A percentile compares a stretch with the other conserved stretches of the same genome.
phyloP scores from a whole-genome alignment of 2,329 filamentous ascomycete genomes.

The Aspergillus sp. region DNA sequence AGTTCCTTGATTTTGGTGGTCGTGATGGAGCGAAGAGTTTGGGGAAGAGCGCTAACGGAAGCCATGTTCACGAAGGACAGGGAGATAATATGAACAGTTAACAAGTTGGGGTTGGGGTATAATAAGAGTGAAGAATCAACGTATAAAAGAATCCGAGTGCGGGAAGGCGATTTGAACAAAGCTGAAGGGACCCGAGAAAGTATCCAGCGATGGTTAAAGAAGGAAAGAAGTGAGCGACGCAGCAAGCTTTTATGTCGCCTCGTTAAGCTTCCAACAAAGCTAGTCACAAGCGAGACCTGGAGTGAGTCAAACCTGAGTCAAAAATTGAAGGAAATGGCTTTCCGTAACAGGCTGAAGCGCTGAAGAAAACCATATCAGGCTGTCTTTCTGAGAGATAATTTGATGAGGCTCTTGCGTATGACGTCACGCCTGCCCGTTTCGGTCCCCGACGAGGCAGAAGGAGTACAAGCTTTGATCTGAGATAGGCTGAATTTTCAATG shows the following conservation, averaged over 20 bases:
- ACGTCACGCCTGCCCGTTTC: not conserved
- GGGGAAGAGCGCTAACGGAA: conserved; percentile 44
- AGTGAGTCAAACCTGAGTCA: not conserved
- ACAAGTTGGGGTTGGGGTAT: not conserved
- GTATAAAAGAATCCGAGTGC: not conserved
- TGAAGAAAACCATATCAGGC: not conserved
- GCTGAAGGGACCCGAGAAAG: not conserved
- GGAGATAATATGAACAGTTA: not conserved
- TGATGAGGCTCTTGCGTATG: not conserved
- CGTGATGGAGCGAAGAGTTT: conserved; percentile 57
- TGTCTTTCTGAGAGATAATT: not conserved
- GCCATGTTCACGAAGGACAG: conserved; percentile 23
- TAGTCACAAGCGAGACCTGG: not conserved
- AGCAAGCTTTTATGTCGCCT: not conserved
- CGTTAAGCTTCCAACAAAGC: not conserved
- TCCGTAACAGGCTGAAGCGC: not conserved
- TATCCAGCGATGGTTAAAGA: not conserved
- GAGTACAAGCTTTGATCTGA: not conserved
- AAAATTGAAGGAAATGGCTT: not conserved
- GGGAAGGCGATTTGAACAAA: not conserved
- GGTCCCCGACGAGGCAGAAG: not conserved
- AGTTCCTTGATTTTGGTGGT: conserved; percentile 59
- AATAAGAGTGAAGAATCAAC: not conserved
- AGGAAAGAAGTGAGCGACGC: not conserved
- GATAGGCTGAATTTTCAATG: not conserved